A percentile compares a stretch with the other conserved stretches of the same genome.
Conservation (phyloP, 208 protist genomes). For the Leishmania guyanensis region DNA sequence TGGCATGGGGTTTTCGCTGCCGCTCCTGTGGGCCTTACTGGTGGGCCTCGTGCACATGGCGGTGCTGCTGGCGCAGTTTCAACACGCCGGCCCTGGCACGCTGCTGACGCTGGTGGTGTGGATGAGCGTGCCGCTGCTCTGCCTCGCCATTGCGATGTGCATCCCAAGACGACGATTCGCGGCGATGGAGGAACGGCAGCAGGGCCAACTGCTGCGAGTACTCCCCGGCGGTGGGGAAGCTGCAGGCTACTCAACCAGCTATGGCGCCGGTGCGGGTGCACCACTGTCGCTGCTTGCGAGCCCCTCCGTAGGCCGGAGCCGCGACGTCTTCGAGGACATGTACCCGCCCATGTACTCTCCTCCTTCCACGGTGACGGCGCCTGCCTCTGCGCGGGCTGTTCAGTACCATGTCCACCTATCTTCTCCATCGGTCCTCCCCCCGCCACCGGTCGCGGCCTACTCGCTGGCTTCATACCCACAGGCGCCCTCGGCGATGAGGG, state of each 20-base stretch:
- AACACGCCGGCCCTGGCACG: constrained; percentile 34
- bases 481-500: background rate
- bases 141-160: constrained; percentile 26
- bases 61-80: constrained; percentile 54
- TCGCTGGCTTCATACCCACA: background rate
- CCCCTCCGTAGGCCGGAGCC: background rate
- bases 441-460: constrained; percentile 8
- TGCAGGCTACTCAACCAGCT: background rate
- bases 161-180: background rate
- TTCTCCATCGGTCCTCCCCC: background rate
- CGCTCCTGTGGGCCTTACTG: constrained; percentile 41
- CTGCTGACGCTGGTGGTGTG: constrained; percentile 61
- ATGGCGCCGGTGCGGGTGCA: constrained; percentile 2
- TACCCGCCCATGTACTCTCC: background rate
- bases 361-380: background rate
- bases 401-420: background rate
- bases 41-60: constrained; percentile 70
- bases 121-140: constrained; percentile 54
- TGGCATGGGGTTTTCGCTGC: constrained; percentile 49
- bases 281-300: background rate
- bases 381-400: background rate
- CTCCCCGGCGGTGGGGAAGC: background rate
- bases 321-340: background rate
- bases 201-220: background rate
- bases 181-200: background rate